A percentile compares a stretch with the other conserved stretches of the same genome.
Evolutionary conservation across 352 stramenopile species (phyloP).

Genomic region (Pythium apleroticum): DNA sequence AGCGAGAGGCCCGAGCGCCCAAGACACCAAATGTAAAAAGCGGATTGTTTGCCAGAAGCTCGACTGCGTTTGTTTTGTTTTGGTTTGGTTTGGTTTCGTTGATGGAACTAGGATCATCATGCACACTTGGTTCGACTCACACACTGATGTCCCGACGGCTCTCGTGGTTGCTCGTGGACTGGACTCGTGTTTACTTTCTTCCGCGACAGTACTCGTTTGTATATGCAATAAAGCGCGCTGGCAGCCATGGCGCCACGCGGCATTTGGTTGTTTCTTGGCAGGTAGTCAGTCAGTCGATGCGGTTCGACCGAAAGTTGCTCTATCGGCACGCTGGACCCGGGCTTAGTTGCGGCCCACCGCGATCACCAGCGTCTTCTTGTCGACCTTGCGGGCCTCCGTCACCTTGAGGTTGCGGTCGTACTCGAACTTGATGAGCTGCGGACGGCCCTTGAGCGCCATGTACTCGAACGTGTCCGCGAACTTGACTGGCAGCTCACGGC

Average conservation of each 20-base stretch:
- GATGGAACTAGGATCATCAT: background rate
- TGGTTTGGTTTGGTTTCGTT: too few relatives aligned
- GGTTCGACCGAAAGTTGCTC: background rate
- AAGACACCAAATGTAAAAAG: background rate
- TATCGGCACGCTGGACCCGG: background rate
- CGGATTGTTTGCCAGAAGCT: background rate
- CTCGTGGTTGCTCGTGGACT: background rate
- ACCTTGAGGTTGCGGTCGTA: constrained; percentile 65
- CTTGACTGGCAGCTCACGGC: constrained; percentile 59
- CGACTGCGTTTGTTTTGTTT: background rate
- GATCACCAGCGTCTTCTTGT: constrained; percentile 73
- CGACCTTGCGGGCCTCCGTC: constrained; percentile 60
- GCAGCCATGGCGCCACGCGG: background rate
- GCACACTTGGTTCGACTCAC: background rate
- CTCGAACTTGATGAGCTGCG: constrained; percentile 65
- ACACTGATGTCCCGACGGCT: background rate
- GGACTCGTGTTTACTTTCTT: constrained; percentile 1
- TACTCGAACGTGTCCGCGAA: constrained; percentile 74
- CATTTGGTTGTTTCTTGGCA: background rate
- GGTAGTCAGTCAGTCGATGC: background rate
- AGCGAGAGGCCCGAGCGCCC: background rate
- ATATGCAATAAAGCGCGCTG: background rate
- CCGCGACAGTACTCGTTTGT: background rate
- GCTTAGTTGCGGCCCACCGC: constrained; percentile 71
- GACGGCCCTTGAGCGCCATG: constrained; percentile 66